Base-by-base conservation (phyloP, 2,329 filamentous ascomycete genomes). In the Aspergillus glaucus region DNA sequence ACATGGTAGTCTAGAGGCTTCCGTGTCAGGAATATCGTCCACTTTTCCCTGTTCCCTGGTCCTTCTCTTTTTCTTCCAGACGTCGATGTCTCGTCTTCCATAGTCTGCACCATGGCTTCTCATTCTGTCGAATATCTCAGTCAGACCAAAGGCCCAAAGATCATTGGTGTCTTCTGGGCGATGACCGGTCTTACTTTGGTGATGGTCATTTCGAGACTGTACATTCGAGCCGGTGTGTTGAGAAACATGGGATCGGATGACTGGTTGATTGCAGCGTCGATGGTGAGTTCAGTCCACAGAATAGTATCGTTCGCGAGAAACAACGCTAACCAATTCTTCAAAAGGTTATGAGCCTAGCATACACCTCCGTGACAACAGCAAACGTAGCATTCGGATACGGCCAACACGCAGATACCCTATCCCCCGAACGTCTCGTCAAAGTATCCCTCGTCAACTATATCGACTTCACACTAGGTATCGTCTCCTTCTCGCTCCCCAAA, bases 221-320 rank as follows among this genome's bases (percentile, higher is more conserved):
- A 60, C 21, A 45, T 54, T n/a, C 52, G 52, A 19, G 50, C 48
- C 1, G 37, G 46, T 3, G 56, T 72, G 19, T 51, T 66, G 34
- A 59, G 59, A 9, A 67, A 64, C 34, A 47, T 70, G 14, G 62
- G 66, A 1, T 42, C 61, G 4, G 70, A 74, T 46, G 70, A 73
- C 49, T 70, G 61, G 39, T 46, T 72, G 30, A 72, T 71, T 50
- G 48, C 62, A 0, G 15, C 58, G 3, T 63, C 67, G 2, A 55
- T 68, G 54, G 66, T 69, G 48, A 47, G 58, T 54, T 17, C 14
- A 19, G 3, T 44, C 2, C 9, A 15, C 32, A 36, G 14, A 4
- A 34, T n/a, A 32, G 46, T 15, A 10, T 44, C 21, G 34, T 4
- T 22, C 45, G 2, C 43, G 45, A 12, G 43, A 9, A 40, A 24